phyloP scores from a whole-genome alignment of 176 grass and related monocot genomes.

The Cocos nucifera region DNA sequence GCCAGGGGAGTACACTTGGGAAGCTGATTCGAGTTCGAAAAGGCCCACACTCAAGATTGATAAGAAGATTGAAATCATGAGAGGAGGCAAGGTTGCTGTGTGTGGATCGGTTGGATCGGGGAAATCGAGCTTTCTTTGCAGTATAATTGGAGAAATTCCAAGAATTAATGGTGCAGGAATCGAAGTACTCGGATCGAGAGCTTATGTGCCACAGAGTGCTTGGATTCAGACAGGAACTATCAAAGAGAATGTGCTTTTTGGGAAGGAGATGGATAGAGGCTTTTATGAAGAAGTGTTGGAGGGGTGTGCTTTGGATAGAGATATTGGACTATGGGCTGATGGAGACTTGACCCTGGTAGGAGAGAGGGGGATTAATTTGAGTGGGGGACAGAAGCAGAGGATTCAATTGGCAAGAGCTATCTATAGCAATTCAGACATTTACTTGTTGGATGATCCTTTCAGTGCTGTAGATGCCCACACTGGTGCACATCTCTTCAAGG shows the following conservation, averaged over 20 bases:
- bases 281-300: constrained; percentile 62
- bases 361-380: constrained; percentile 84
- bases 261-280: constrained; percentile 52
- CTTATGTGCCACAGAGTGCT: constrained; percentile 59
- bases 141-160: constrained; percentile 68
- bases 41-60: constrained; percentile 54
- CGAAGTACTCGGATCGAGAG: constrained; percentile 34
- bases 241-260: constrained; percentile 78
- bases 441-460: constrained; percentile 84
- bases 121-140: constrained; percentile 75
- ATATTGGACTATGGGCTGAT: constrained; percentile 55
- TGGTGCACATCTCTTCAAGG: constrained; percentile 69
- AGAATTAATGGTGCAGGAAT: constrained; percentile 40
- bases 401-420: constrained; percentile 82
- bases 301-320: constrained; percentile 71
- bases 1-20: constrained; percentile 53
- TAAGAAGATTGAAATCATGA: constrained; percentile 42
- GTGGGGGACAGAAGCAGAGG: constrained; percentile 94
- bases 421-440: constrained; percentile 63
- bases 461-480: constrained; percentile 92
- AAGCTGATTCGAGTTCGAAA: constrained; percentile 36
- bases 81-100: constrained; percentile 54
- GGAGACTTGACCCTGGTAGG: constrained; percentile 65
- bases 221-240: constrained; percentile 81
- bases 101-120: constrained; percentile 79